Base-by-base conservation (phyloP, 2,329 filamentous ascomycete species). In the Drechslerella coelobrocha region DNA sequence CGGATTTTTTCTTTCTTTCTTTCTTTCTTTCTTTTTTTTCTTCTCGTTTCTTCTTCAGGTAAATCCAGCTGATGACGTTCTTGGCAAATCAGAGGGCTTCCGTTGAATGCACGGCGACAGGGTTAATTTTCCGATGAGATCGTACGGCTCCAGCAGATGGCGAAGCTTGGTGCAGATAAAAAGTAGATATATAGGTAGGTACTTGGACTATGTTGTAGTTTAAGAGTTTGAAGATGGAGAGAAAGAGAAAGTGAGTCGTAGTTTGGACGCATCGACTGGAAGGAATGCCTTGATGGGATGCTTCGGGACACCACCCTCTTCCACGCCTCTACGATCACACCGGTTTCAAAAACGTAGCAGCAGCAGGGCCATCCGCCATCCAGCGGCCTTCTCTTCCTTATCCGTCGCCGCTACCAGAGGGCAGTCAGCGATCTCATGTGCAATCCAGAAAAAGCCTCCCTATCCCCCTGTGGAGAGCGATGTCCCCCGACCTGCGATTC, bases 61-160 rank as follows among this genome's bases (percentile, higher is more conserved):
- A 19, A 12, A 9, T 26, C 56, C 39, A 52, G 45, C 47, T 48
- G 55, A 69, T 62, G 65, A 62, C 57, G 65, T 69, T 62, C 65
- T 69, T 69, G 65, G 65, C 65, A 54, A 52, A 17, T 34, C 50
- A 56, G 63, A 34, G 41, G 5, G 19, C 37, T 47, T 21, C 6
- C 19, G 50, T 14, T 24, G 53, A 29, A 41, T 39, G 37, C 59
- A 62, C 59, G 27, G 23, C 17, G 21, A 48, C 59, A 48, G 21
- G 51, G 55, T 51, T 55, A 45, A 61, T 51, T 61, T 43, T 54
- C 54, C 55, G 62, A 60, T 27, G 27, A 26, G 43, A 39, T 57
- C 41, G 10, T 7, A 10, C 17, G 41, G 41, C 17, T 9, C 41
- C 41, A 19, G 17, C 2, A 21, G 19, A 14, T 21, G 19, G 41